Evolutionary conservation across 2,329 filamentous ascomycete genomes (phyloP).

Genomic region (Sporothrix pseudoabietina): DNA sequence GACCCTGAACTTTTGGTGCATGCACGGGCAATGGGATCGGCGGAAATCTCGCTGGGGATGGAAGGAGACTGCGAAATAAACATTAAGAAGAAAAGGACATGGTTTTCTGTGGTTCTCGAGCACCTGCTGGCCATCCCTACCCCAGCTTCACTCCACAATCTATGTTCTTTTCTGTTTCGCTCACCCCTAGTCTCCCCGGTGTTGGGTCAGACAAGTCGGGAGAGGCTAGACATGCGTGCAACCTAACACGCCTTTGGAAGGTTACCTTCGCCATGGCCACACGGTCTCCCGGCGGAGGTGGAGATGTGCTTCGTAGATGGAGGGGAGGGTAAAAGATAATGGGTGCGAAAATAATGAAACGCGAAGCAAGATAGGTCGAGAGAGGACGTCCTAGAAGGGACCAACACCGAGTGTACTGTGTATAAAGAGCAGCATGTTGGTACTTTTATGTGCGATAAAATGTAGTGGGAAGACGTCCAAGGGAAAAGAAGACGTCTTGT

Average conservation of each 20-base stretch:
- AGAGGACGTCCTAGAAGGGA: background rate
- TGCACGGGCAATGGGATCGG: background rate
- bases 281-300: background rate
- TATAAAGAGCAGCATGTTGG: background rate
- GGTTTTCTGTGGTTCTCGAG: no score
- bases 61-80: background rate
- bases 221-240: background rate
- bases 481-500: background rate
- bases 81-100: background rate
- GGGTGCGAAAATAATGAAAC: background rate
- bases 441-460: background rate
- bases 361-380: background rate
- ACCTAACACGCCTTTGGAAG: constrained; percentile 5
- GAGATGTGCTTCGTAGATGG: background rate
- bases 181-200: background rate
- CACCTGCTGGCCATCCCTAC: background rate
- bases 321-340: background rate
- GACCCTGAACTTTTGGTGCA: background rate
- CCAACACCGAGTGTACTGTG: background rate
- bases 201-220: no score
- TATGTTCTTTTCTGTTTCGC: background rate
- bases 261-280: background rate
- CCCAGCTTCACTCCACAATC: background rate
- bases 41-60: background rate
- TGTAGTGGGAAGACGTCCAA: background rate